phyloP scores from a whole-genome alignment of 768 basidiomycete species.

The Psilocybe subaeruginosa region DNA sequence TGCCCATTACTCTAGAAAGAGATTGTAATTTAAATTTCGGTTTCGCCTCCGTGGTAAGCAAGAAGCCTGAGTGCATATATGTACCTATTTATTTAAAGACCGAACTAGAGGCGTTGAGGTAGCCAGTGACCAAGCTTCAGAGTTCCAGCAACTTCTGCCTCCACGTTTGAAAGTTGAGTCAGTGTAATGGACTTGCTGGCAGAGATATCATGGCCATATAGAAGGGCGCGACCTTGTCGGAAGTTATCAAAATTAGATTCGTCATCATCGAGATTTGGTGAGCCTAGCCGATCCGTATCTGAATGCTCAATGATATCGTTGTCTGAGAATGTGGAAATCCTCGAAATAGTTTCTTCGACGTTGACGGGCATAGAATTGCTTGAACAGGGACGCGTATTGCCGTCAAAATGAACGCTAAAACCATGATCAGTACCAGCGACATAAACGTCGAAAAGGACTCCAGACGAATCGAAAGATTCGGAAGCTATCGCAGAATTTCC shows the following conservation, averaged over 20 bases:
- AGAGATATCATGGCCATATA: conserved; percentile 37
- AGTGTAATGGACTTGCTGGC: neutral
- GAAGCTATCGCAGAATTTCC: neutral
- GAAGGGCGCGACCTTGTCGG: conserved; percentile 55
- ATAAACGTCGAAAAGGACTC: neutral
- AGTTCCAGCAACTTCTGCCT: conserved; percentile 61
- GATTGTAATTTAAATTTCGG: too few species aligned
- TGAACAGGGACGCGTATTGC: too few species aligned
- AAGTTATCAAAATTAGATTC: conserved; percentile 28
- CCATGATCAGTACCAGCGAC: neutral
- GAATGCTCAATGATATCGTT: neutral
- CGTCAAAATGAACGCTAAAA: too few species aligned
- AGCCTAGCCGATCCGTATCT: neutral
- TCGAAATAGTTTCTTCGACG: too few species aligned
- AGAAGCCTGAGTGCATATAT: too few species aligned
- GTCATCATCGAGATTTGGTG: neutral
- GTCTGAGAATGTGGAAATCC: neutral
- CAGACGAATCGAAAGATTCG: neutral
- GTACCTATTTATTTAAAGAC: neutral
- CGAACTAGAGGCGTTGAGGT: conserved; percentile 53
- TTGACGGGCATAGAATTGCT: too few species aligned
- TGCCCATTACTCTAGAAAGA: too few species aligned
- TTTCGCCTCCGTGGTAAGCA: too few species aligned
- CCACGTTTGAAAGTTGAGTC: conserved; percentile 42
- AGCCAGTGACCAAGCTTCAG: conserved; percentile 65